phyloP scores from a whole-genome alignment of 345 rosid genomes.

The Erucastrum elatum region DNA sequence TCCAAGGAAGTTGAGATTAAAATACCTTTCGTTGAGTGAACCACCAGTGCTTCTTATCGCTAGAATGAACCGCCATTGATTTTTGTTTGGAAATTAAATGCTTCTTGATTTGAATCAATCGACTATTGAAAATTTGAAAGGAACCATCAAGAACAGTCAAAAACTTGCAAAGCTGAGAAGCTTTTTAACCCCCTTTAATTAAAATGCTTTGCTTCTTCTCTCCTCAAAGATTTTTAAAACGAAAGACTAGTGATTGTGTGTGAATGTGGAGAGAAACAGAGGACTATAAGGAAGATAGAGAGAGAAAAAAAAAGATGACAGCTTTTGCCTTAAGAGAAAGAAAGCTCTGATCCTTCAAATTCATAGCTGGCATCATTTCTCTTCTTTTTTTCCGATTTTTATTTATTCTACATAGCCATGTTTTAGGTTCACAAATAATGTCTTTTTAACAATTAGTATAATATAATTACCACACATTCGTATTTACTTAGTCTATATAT shows the following conservation, averaged over 20 bases:
- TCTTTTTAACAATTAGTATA: neutral
- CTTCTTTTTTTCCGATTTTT: slow-evolving; percentile 7
- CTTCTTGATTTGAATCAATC: neutral
- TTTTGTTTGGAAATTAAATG: neutral
- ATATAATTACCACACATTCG: too few species aligned
- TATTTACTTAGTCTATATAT: too few species aligned
- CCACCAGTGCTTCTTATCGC: slow-evolving; percentile 89
- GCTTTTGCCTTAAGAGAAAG: slow-evolving; percentile 74
- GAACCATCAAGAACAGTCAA: neutral
- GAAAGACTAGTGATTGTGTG: slow-evolving; percentile 12
- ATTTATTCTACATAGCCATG: slow-evolving; percentile 2
- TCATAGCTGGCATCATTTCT: slow-evolving; percentile 78
- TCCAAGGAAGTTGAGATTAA: neutral
- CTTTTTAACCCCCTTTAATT: neutral
- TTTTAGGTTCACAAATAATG: neutral
- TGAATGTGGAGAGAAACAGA: slow-evolving; percentile 32
- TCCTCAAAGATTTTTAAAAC: slow-evolving; percentile 22
- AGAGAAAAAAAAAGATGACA: slow-evolving; percentile 41
- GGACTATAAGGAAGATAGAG: slow-evolving; percentile 35
- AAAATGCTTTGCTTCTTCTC: slow-evolving; percentile 13
- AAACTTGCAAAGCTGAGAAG: neutral
- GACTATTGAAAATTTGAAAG: neutral
- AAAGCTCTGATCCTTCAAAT: slow-evolving; percentile 78
- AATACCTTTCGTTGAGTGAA: slow-evolving; percentile 77
- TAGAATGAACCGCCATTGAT: slow-evolving; percentile 39